Evolutionary conservation across 2,329 filamentous ascomycete genomes (phyloP).

Genomic region (Huntiella moniliformis): DNA sequence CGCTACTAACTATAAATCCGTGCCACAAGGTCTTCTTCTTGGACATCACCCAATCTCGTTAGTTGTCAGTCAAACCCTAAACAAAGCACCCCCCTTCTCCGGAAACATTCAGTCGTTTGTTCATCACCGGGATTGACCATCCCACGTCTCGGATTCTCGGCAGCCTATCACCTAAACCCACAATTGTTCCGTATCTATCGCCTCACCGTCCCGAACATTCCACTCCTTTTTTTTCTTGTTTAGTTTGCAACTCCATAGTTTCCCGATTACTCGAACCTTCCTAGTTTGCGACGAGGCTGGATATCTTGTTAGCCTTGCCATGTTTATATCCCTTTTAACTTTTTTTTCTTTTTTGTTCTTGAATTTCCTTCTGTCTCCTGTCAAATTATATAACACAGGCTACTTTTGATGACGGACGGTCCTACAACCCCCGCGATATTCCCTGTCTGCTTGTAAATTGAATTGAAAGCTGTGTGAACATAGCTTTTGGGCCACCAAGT

Average conservation of each 20-base stretch:
- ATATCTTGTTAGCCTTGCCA: neutral
- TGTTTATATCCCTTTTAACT: neutral
- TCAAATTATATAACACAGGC: neutral
- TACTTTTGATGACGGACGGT: too few relatives aligned
- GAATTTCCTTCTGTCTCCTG: neutral
- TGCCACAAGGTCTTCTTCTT: too few relatives aligned
- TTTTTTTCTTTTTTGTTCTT: neutral
- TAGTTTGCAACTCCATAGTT: neutral
- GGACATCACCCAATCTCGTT: too few relatives aligned
- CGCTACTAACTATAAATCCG: too few relatives aligned
- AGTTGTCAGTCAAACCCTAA: too few relatives aligned
- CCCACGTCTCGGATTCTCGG: slow-evolving; percentile 8
- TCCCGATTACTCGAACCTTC: neutral
- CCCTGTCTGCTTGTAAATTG: too few relatives aligned
- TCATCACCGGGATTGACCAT: slow-evolving; percentile 1
- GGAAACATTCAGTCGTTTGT: too few relatives aligned
- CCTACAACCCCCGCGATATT: too few relatives aligned
- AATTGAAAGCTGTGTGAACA: too few relatives aligned
- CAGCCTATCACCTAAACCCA: slow-evolving; percentile 1
- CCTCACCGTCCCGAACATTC: neutral
- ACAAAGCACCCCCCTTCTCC: too few relatives aligned
- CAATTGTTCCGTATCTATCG: neutral
- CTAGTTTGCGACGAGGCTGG: neutral
- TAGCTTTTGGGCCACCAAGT: too few relatives aligned
- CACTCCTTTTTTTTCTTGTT: neutral